phyloP scores from a whole-genome alignment of 192 early-diverging fungal genomes.

The Irineochytrium annulatum region DNA sequence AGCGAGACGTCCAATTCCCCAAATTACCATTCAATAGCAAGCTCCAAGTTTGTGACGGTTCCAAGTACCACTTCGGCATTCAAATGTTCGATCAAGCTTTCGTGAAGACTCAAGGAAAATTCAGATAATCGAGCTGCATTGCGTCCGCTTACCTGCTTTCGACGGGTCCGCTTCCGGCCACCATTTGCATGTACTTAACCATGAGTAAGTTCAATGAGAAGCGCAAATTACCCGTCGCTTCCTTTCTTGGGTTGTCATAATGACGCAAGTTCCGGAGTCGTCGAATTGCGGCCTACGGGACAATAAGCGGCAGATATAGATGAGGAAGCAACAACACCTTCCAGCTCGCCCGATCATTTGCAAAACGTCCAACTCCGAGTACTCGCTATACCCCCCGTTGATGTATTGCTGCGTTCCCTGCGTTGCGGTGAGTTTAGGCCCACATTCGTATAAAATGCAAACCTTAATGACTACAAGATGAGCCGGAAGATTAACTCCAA shows the following conservation, averaged over 20 bases:
- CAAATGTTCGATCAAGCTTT: conserved; percentile 58
- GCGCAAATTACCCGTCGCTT: too few relatives aligned
- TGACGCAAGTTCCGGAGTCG: conserved; percentile 56
- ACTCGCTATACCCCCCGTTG: conserved; percentile 39
- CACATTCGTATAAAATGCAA: too few relatives aligned
- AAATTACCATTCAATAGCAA: conserved; percentile 42
- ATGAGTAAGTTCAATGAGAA: too few relatives aligned
- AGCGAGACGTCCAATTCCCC: background rate
- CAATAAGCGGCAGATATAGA: too few relatives aligned
- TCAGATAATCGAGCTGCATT: conserved; percentile 1
- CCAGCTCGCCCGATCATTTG: conserved; percentile 79
- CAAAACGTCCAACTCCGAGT: conserved; percentile 58
- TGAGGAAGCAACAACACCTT: too few relatives aligned
- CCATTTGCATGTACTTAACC: conserved; percentile 56
- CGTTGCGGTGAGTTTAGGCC: too few relatives aligned
- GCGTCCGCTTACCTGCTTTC: conserved; percentile 54
- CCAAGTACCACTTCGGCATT: conserved; percentile 50
- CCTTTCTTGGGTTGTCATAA: conserved; percentile 43
- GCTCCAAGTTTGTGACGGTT: conserved; percentile 27
- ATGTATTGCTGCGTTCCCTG: conserved; percentile 50
- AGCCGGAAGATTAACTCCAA: conserved; percentile 76
- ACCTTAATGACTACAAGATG: conserved; percentile 70
- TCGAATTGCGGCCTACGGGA: conserved; percentile 76
- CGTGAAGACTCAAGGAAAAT: conserved; percentile 38
- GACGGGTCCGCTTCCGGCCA: conserved; percentile 53